phyloP scores from a whole-genome alignment of 805 yeast species.

The Jamesozyma lodderae region DNA sequence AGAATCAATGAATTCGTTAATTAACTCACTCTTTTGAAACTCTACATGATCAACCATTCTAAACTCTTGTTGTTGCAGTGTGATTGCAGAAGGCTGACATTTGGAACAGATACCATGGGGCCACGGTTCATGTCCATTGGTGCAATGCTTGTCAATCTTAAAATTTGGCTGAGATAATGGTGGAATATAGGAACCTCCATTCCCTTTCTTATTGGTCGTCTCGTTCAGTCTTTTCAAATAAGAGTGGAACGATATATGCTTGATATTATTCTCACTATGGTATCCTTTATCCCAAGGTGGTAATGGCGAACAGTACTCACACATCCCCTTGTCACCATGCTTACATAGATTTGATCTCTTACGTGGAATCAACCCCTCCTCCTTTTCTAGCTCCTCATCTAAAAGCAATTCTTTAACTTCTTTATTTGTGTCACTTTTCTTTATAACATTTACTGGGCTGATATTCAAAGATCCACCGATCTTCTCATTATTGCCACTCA shows the following conservation, averaged over 20 bases:
- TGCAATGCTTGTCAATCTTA: slow-evolving; percentile 52
- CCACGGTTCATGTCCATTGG: slow-evolving; percentile 84
- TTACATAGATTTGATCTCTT: slow-evolving; percentile 56
- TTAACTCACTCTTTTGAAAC: slow-evolving; percentile 60
- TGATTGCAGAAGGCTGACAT: slow-evolving; percentile 94
- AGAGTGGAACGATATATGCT: slow-evolving; percentile 83
- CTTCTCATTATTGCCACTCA: neutral
- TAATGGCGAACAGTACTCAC: slow-evolving; percentile 91
- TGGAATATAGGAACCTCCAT: slow-evolving; percentile 61
- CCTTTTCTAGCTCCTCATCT: slow-evolving; percentile 56
- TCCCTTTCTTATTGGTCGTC: slow-evolving; percentile 49
- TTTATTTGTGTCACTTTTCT: slow-evolving; percentile 2
- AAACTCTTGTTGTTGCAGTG: slow-evolving; percentile 79
- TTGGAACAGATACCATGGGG: slow-evolving; percentile 91
- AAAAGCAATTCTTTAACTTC: slow-evolving; percentile 48
- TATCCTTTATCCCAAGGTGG: slow-evolving; percentile 90
- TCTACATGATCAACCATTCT: slow-evolving; percentile 98
- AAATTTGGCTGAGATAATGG: slow-evolving; percentile 70
- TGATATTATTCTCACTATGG: slow-evolving; percentile 64
- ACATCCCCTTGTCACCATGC: slow-evolving; percentile 93
- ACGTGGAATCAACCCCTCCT: slow-evolving; percentile 67
- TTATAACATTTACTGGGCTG: neutral
- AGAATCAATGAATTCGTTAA: slow-evolving; percentile 76
- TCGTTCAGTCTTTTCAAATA: slow-evolving; percentile 66
- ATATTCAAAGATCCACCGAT: slow-evolving; percentile 8